These are phyloP conservation scores for Ogataea philodendri DNA, from an alignment of 805 yeast species.

Conservation along the genomic window DNA sequence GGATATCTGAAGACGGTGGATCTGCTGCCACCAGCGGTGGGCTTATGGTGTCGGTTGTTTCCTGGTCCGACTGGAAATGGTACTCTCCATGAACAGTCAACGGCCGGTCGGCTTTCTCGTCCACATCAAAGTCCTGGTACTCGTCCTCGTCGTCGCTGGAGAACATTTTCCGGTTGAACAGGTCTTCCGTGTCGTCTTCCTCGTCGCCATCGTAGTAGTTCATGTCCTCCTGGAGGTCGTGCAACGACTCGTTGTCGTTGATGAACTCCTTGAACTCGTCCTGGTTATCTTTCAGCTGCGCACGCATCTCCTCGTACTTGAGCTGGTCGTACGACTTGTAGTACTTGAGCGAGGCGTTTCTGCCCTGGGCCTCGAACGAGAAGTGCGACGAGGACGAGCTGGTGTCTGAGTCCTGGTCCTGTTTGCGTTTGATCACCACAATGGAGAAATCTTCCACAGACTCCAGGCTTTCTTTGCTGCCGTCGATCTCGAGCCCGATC, in stretches of 20 bases:
- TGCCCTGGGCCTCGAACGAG: slow-evolving; percentile 36
- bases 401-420: slow-evolving; percentile 4
- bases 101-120: slow-evolving; percentile 8
- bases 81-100: slow-evolving; percentile 3
- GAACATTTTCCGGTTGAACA: slow-evolving; percentile 38
- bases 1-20: slow-evolving; percentile 14
- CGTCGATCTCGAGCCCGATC: too few species aligned
- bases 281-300: slow-evolving; percentile 16
- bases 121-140: slow-evolving; percentile 10
- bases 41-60: slow-evolving; percentile 15
- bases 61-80: slow-evolving; percentile 19
- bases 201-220: slow-evolving; percentile 32
- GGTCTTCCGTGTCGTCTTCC: slow-evolving; percentile 38
- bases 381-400: slow-evolving; percentile 31
- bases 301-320: slow-evolving; percentile 24
- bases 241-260: slow-evolving; percentile 27
- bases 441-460: slow-evolving; percentile 25
- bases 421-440: slow-evolving; percentile 20
- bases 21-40: slow-evolving; percentile 15
- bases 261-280: slow-evolving; percentile 26
- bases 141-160: slow-evolving; percentile 30
- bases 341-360: slow-evolving; percentile 38
- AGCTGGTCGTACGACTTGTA: slow-evolving; percentile 36
- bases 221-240: slow-evolving; percentile 33
- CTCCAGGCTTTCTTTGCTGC: slow-evolving; percentile 8